Conservation (phyloP, 1,139 yeast genomes). For the Diutina mesorugosa region DNA sequence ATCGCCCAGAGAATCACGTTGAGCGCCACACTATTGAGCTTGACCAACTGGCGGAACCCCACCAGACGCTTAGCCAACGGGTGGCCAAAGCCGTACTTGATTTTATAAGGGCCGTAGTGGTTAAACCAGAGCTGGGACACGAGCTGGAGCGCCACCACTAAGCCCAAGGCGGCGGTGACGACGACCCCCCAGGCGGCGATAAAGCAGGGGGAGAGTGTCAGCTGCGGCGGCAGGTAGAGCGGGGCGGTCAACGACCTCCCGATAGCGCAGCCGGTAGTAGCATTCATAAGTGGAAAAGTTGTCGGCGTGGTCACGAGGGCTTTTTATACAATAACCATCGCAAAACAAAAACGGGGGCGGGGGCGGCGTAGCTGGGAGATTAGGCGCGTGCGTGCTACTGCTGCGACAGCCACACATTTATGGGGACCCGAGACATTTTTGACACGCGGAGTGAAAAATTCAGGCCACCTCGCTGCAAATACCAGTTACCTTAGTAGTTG, state of each 20-base stretch:
- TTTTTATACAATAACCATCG: background rate
- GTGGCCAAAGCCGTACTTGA: constrained; percentile 19
- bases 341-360: too few relatives aligned
- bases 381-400: background rate
- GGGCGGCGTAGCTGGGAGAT: background rate
- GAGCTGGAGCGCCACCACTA: constrained; percentile 11
- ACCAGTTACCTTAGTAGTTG: too few relatives aligned
- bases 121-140: constrained; percentile 10
- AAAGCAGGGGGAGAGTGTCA: constrained; percentile 18
- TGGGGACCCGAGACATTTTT: too few relatives aligned
- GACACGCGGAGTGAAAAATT: too few relatives aligned
- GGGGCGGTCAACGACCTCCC: background rate
- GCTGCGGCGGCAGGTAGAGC: background rate
- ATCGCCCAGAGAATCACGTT: constrained; percentile 9
- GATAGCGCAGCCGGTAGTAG: background rate
- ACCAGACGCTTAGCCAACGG: constrained; percentile 15
- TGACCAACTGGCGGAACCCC: constrained; percentile 14
- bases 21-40: constrained; percentile 12
- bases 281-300: background rate
- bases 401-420: too few relatives aligned
- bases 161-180: constrained; percentile 6
- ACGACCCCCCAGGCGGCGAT: constrained; percentile 11
- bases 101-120: constrained; percentile 14
- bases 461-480: too few relatives aligned
- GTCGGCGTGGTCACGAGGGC: background rate